phyloP scores from a whole-genome alignment of 2,329 filamentous ascomycete species.

The Paraconiothyrium brasiliense region DNA sequence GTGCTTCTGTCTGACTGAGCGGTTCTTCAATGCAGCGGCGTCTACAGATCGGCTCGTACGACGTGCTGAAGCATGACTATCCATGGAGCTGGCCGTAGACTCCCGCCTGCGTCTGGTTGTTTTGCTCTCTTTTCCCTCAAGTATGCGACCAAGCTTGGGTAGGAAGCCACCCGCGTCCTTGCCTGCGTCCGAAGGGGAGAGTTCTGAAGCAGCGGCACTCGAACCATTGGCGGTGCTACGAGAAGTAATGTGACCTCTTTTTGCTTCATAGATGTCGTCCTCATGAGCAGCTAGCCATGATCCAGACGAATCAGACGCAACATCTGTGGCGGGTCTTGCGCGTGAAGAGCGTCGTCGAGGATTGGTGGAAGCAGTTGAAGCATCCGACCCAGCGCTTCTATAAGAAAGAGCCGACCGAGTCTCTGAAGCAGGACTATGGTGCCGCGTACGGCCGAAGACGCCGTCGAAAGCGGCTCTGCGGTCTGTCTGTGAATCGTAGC shows the following conservation, averaged over 20 bases:
- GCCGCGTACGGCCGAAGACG: constrained; percentile 29
- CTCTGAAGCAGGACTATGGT: constrained; percentile 29
- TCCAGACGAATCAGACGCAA: constrained; percentile 27
- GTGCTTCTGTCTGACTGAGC: constrained; percentile 44
- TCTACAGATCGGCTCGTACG: constrained; percentile 33
- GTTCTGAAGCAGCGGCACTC: constrained; percentile 22
- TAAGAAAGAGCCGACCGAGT: constrained; percentile 27
- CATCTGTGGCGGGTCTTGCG: constrained; percentile 32
- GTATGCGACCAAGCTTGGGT: constrained; percentile 53
- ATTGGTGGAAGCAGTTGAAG: constrained; percentile 21
- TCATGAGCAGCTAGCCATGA: constrained; percentile 36
- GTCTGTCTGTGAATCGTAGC: constrained; percentile 39
- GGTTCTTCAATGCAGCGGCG: constrained; percentile 35
- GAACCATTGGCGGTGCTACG: constrained; percentile 33
- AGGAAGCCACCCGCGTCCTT: constrained; percentile 43
- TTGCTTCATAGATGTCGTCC: constrained; percentile 32
- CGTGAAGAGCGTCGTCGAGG: constrained; percentile 39
- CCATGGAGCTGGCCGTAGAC: constrained; percentile 33
- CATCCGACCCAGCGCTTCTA: constrained; percentile 19
- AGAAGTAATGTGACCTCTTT: constrained; percentile 28
- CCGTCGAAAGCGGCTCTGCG: constrained; percentile 36
- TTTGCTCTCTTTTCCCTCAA: constrained; percentile 48
- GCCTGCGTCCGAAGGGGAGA: constrained; percentile 25
- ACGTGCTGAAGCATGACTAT: constrained; percentile 14
- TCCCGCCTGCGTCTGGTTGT: constrained; percentile 30